Evolutionary conservation across 306 rosid genomes (phyloP).

Genomic region (Alnus rubra): DNA sequence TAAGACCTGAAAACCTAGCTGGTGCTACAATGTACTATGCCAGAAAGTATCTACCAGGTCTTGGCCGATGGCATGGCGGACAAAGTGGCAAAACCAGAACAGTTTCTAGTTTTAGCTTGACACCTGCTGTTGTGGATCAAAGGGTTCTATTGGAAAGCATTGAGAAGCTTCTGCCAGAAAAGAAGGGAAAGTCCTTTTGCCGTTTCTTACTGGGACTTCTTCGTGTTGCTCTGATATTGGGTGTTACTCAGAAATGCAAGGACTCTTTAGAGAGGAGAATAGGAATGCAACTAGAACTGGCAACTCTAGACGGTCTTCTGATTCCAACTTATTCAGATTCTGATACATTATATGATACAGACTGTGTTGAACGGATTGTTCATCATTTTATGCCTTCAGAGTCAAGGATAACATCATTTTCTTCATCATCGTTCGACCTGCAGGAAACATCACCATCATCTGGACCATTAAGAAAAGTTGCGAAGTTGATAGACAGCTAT

Average conservation of each 20-base stretch:
- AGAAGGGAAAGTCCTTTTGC: conserved; percentile 80
- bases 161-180: conserved; percentile 82
- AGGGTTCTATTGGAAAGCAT: conserved; percentile 68
- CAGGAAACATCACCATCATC: conserved; percentile 58
- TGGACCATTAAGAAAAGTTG: conserved; percentile 59
- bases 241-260: conserved; percentile 55
- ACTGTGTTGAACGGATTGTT: conserved; percentile 68
- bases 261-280: conserved; percentile 79
- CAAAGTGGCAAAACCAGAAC: conserved; percentile 62
- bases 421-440: conserved; percentile 62
- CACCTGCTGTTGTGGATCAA: conserved; percentile 77
- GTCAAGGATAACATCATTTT: conserved; percentile 52
- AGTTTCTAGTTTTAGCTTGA: conserved; percentile 74
- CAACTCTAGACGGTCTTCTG: conserved; percentile 80
- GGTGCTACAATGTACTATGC: conserved; percentile 85
- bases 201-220: conserved; percentile 88
- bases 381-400: conserved; percentile 59
- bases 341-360: conserved; percentile 73
- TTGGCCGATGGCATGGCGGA: conserved; percentile 84
- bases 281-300: conserved; percentile 89
- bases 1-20: conserved; percentile 73
- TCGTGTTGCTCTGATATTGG: conserved; percentile 81
- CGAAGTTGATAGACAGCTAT: conserved; percentile 52
- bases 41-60: conserved; percentile 87
- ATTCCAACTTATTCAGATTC: conserved; percentile 85